A percentile compares a stretch with the other conserved stretches of the same genome.
Conservation (phyloP, 805 yeast genomes). For the Cyberlindnera xylosilytica region DNA sequence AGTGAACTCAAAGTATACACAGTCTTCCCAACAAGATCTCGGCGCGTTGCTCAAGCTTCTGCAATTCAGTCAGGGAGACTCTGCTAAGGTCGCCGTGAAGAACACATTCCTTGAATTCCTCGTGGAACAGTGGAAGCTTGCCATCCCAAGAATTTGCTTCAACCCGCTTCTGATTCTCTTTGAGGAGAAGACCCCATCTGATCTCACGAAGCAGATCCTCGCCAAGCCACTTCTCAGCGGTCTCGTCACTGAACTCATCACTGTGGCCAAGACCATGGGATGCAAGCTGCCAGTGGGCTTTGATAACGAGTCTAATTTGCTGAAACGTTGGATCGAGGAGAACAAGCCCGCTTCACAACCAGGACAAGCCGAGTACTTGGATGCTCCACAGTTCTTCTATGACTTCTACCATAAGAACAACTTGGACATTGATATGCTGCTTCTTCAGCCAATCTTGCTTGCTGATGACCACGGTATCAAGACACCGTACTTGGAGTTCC, state of each 20-base stretch:
- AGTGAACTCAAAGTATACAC: conserved; percentile 37
- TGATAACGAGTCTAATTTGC: conserved; percentile 61
- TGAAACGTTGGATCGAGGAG: conserved; percentile 44
- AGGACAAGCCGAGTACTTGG: conserved; percentile 29
- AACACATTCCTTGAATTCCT: conserved; percentile 53
- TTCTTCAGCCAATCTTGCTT: conserved; percentile 81
- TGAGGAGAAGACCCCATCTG: conserved; percentile 62
- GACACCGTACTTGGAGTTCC: conserved; percentile 87
- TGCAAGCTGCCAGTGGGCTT: conserved; percentile 66
- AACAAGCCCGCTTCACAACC: conserved; percentile 2
- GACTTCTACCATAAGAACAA: conserved; percentile 57
- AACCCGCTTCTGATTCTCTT: conserved; percentile 73
- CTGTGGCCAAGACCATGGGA: conserved; percentile 74
- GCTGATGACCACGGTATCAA: conserved; percentile 87
- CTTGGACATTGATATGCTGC: conserved; percentile 67
- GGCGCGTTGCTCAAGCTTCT: conserved; percentile 35
- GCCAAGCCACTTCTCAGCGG: conserved; percentile 87
- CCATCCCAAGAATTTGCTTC: conserved; percentile 73
- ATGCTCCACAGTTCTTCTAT: conserved; percentile 61
- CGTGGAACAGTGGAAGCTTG: conserved; percentile 82
- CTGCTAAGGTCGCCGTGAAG: conserved; percentile 12
- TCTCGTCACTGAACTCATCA: conserved; percentile 66
- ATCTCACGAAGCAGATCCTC: conserved; percentile 61
- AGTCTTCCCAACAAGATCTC: conserved; percentile 32
- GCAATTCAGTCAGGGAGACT: conserved; percentile 29